Percentiles rank a stretch among this genome's conserved stretches.
Conservation (phyloP, 2,329 filamentous ascomycete species). For the Dactylellina parvicollis region DNA sequence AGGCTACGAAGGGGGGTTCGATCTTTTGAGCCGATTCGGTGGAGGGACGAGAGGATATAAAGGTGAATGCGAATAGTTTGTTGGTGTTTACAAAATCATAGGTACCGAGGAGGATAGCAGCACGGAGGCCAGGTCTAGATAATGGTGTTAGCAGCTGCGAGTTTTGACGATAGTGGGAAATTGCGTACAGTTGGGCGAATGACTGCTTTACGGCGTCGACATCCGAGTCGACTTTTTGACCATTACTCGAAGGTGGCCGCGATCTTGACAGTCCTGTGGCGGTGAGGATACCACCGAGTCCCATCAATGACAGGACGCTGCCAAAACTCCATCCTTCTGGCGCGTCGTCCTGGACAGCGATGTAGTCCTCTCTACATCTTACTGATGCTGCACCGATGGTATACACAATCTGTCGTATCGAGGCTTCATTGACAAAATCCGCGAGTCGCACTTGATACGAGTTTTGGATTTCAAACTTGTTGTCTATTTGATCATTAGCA, state of each 20-base stretch:
- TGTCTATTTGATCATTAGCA: conserved; percentile 65
- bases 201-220: conserved; percentile 82
- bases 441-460: conserved; percentile 91
- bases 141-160: neutral
- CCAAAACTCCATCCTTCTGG: conserved; percentile 89
- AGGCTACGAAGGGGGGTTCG: conserved; percentile 80
- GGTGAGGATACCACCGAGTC: conserved; percentile 37
- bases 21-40: conserved; percentile 34
- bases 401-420: conserved; percentile 82
- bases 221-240: conserved; percentile 65
- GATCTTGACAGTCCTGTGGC: conserved; percentile 63
- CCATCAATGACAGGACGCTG: conserved; percentile 85
- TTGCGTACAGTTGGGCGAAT: conserved; percentile 77
- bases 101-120: conserved; percentile 80
- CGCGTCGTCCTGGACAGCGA: conserved; percentile 87
- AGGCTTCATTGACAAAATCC: conserved; percentile 91
- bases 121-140: conserved; percentile 77
- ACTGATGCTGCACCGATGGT: conserved; percentile 79
- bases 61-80: conserved; percentile 89
- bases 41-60: conserved; percentile 62
- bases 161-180: neutral
- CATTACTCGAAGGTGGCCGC: conserved; percentile 60
- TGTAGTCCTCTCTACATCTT: conserved; percentile 76
- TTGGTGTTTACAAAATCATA: conserved; percentile 96
- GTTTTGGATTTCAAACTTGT: conserved; percentile 99